Evolutionary conservation across 78 protist species (phyloP).

Genomic region (Pirum gemmata): DNA sequence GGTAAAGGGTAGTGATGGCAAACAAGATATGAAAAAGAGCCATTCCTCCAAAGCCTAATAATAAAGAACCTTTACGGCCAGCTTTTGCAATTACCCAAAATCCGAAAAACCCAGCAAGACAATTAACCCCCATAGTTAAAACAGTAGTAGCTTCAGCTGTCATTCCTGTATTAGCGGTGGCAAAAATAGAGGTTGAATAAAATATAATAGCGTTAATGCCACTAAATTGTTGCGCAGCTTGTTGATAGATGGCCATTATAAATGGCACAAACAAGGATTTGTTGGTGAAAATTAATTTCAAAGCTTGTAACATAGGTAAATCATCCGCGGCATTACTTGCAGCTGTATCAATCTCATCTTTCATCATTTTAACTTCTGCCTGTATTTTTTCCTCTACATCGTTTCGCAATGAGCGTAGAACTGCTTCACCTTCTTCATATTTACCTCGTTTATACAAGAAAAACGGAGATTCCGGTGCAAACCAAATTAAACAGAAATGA

Average conservation of each 20-base stretch:
- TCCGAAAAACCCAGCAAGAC: too few relatives aligned
- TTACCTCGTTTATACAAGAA: not conserved
- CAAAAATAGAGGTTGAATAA: constrained; percentile 32
- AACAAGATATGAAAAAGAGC: constrained; percentile 27
- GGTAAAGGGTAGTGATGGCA: not conserved
- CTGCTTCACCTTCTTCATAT: too few relatives aligned
- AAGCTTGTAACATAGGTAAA: not conserved
- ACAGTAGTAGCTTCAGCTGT: too few relatives aligned
- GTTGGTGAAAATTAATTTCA: not conserved
- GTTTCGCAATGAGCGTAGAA: too few relatives aligned
- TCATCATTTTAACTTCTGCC: constrained; percentile 5
- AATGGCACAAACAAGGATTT: too few relatives aligned
- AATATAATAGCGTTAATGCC: constrained; percentile 45
- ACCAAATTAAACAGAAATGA: not conserved
- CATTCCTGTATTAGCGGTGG: too few relatives aligned
- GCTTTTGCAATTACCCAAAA: too few relatives aligned
- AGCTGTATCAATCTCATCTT: not conserved
- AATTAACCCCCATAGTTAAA: too few relatives aligned
- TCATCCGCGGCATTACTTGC: constrained; percentile 21
- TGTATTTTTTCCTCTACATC: too few relatives aligned
- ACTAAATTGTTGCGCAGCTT: constrained; percentile 26
- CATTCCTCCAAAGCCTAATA: constrained; percentile 30
- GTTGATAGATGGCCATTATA: too few relatives aligned
- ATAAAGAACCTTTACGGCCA: not conserved
- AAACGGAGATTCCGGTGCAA: not conserved